Evolutionary conservation across 257 asterid genomes (phyloP).

Genomic region (Solanum chaucha): DNA sequence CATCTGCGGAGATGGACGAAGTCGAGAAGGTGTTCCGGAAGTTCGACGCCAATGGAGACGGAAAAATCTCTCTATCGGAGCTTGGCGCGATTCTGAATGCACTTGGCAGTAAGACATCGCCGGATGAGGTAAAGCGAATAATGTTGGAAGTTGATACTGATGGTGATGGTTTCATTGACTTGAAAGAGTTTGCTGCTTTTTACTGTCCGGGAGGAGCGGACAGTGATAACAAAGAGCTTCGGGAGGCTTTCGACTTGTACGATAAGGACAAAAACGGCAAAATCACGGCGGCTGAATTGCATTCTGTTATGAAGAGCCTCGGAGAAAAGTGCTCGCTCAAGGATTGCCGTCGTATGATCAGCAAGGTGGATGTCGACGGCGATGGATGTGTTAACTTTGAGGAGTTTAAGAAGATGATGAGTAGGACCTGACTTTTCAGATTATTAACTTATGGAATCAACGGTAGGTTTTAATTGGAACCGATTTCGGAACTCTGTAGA

Average conservation of each 20-base stretch:
- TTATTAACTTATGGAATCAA: not conserved
- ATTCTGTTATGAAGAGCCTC: slow-evolving; percentile 44
- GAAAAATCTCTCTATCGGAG: slow-evolving; percentile 36
- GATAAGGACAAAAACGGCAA: slow-evolving; percentile 78
- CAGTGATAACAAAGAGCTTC: slow-evolving; percentile 40
- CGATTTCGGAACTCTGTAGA: not conserved
- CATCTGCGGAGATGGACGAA: slow-evolving; percentile 6
- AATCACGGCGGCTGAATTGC: slow-evolving; percentile 66
- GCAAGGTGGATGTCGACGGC: slow-evolving; percentile 75
- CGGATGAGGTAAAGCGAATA: slow-evolving; percentile 45
- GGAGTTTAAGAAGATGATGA: slow-evolving; percentile 88
- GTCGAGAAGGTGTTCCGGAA: slow-evolving; percentile 29
- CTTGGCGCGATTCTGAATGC: slow-evolving; percentile 28
- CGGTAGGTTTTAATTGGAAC: slow-evolving; percentile 1
- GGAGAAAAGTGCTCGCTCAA: slow-evolving; percentile 71
- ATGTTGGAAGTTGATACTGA: slow-evolving; percentile 73
- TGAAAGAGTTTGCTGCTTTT: slow-evolving; percentile 64
- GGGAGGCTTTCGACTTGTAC: slow-evolving; percentile 67
- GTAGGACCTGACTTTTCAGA: slow-evolving; percentile 11
- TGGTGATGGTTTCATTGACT: slow-evolving; percentile 86
- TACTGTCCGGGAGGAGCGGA: slow-evolving; percentile 28
- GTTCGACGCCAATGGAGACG: slow-evolving; percentile 52
- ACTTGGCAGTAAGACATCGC: slow-evolving; percentile 41
- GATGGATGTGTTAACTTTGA: slow-evolving; percentile 83
- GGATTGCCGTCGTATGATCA: slow-evolving; percentile 71